These are phyloP conservation scores for Dorcoceras hygrometricum DNA, from an alignment of 257 asterid species.

Conservation along the genomic window DNA sequence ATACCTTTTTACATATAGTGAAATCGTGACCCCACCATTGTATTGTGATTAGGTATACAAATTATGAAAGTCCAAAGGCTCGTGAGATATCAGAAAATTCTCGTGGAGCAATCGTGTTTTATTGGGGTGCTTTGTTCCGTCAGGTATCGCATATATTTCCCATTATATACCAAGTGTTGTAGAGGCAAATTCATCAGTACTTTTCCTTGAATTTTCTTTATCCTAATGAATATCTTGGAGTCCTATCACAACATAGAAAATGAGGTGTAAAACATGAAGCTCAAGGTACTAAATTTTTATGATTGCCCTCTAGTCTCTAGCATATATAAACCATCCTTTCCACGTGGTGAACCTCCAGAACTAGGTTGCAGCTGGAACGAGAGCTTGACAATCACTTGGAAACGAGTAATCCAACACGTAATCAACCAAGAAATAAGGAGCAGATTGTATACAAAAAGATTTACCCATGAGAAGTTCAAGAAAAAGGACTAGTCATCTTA, in stretches of 20 bases:
- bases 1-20: conserved; percentile 2
- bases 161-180: conserved; percentile 6
- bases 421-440: too few species aligned
- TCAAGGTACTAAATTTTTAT: background rate
- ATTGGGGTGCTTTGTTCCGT: conserved; percentile 67
- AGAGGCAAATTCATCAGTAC: conserved; percentile 8
- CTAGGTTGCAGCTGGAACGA: conserved; percentile 9
- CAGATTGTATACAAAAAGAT: too few species aligned
- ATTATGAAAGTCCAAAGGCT: conserved; percentile 68
- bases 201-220: conserved; percentile 13
- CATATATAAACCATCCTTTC: conserved; percentile 4
- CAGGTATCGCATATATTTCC: conserved; percentile 48
- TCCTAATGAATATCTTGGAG: background rate
- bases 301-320: background rate
- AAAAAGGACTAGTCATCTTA: too few species aligned
- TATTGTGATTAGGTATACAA: conserved; percentile 60
- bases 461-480: too few species aligned
- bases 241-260: conserved; percentile 6
- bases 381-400: too few species aligned
- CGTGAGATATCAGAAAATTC: conserved; percentile 68
- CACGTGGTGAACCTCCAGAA: background rate
- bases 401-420: too few species aligned
- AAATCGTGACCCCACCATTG: conserved; percentile 22
- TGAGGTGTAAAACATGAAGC: conserved; percentile 5
- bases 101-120: conserved; percentile 66